Conservation (phyloP, 148 eudicot genomes). For the Simmondsia chinensis region DNA sequence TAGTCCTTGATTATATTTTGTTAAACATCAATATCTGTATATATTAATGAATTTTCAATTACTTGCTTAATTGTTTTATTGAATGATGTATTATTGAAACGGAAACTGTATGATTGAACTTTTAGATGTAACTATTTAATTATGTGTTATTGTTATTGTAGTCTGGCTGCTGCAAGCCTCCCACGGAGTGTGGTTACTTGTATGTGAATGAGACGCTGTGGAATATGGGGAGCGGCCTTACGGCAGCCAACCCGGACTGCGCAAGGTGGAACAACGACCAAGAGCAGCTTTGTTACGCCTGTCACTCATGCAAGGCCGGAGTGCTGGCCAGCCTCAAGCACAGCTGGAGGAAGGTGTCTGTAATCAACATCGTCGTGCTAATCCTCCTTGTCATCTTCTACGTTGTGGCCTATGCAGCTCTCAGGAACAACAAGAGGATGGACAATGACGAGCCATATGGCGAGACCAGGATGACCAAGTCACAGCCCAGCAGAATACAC, state of each 20-base stretch:
- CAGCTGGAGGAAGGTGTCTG: slow-evolving; percentile 90
- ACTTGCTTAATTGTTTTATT: too few relatives aligned
- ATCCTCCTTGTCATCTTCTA: slow-evolving; percentile 75
- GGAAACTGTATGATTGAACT: too few relatives aligned
- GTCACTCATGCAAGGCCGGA: slow-evolving; percentile 89
- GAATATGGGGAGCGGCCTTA: slow-evolving; percentile 38
- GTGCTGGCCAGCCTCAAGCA: slow-evolving; percentile 77
- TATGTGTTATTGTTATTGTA: slow-evolving; percentile 7
- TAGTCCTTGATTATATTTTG: too few relatives aligned
- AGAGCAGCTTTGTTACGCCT: slow-evolving; percentile 50
- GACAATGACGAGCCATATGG: slow-evolving; percentile 86
- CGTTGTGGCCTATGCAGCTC: slow-evolving; percentile 63
- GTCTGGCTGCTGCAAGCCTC: slow-evolving; percentile 99
- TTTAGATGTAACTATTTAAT: neutral
- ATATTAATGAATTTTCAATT: too few relatives aligned
- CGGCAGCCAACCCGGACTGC: slow-evolving; percentile 43
- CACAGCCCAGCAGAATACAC: slow-evolving; percentile 62
- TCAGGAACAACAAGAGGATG: slow-evolving; percentile 73
- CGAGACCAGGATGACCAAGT: slow-evolving; percentile 81
- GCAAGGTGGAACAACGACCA: slow-evolving; percentile 71
- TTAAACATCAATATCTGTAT: too few relatives aligned
- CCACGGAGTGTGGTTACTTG: slow-evolving; percentile 65
- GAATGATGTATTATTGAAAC: too few relatives aligned
- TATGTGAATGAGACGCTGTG: slow-evolving; percentile 74
- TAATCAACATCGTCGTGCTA: slow-evolving; percentile 65